Evolutionary conservation across 202 grass and related monocot genomes (phyloP).

Genomic region (Cymbopogon flexuosus): DNA sequence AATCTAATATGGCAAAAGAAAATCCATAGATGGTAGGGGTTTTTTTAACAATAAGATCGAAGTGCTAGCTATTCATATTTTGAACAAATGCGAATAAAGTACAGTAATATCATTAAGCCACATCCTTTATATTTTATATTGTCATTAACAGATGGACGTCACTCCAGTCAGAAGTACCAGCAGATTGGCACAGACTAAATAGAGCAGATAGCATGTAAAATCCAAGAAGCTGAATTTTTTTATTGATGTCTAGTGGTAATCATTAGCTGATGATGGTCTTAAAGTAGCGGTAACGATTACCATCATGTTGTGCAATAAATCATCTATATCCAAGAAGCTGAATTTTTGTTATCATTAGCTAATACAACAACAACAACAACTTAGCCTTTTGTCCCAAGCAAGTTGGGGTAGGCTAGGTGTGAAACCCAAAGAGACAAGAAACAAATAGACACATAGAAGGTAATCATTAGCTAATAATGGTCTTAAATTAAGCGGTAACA

Average conservation of each 20-base stretch:
- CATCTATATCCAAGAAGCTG: no score
- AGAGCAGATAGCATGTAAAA: slow-evolving; percentile 4
- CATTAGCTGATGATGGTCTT: no score
- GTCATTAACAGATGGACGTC: background rate
- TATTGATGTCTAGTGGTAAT: background rate
- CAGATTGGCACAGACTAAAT: background rate
- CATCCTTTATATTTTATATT: background rate
- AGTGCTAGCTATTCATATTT: background rate
- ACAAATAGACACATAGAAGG: no score
- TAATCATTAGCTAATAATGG: background rate
- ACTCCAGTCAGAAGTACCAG: background rate
- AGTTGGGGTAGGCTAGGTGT: no score
- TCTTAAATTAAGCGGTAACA: background rate
- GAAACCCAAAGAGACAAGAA: no score
- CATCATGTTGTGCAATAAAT: no score
- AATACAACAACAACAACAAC: no score
- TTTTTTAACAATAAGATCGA: background rate
- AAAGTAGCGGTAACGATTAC: no score
- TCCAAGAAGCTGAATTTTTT: slow-evolving; percentile 6
- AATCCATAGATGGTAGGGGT: background rate
- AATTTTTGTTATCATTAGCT: no score
- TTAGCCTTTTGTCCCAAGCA: no score
- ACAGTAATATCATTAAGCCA: background rate
- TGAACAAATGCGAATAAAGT: background rate
- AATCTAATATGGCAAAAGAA: background rate